Percentiles rank a stretch among this genome's conserved stretches.
Conservation (phyloP, 176 grass and related monocot species). For the Carex myosuroides region DNA sequence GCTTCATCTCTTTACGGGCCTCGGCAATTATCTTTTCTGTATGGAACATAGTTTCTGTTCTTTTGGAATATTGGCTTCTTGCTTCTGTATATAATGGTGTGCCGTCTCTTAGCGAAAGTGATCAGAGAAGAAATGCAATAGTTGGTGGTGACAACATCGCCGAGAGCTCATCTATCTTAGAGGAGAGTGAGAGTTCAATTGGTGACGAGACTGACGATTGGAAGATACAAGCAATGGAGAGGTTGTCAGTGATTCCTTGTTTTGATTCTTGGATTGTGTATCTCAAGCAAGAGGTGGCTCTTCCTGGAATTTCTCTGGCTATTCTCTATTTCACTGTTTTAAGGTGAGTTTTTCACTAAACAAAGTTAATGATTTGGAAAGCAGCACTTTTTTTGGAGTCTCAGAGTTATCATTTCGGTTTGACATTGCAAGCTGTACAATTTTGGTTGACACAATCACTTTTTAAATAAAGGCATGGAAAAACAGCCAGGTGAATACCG, state of each 20-base stretch:
- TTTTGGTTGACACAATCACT: background rate
- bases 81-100: constrained; percentile 62
- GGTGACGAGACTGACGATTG: constrained; percentile 19
- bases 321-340: constrained; percentile 80
- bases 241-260: constrained; percentile 48
- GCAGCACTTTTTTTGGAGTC: background rate
- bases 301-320: constrained; percentile 73
- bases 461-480: background rate
- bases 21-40: constrained; percentile 53
- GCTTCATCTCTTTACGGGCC: constrained; percentile 64
- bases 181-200: constrained; percentile 6
- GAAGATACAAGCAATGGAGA: constrained; percentile 32
- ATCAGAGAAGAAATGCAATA: constrained; percentile 21
- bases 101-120: constrained; percentile 45
- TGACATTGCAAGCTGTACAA: background rate
- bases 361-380: background rate
- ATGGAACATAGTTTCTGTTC: constrained; percentile 59
- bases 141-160: background rate
- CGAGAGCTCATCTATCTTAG: constrained; percentile 11
- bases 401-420: background rate
- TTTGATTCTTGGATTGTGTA: constrained; percentile 68
- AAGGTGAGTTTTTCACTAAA: constrained; percentile 28
- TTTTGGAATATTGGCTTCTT: constrained; percentile 73
- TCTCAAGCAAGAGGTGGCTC: constrained; percentile 59
- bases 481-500: background rate